Conservation (phyloP, 2,329 filamentous ascomycete genomes). For the Cladosporium velox region DNA sequence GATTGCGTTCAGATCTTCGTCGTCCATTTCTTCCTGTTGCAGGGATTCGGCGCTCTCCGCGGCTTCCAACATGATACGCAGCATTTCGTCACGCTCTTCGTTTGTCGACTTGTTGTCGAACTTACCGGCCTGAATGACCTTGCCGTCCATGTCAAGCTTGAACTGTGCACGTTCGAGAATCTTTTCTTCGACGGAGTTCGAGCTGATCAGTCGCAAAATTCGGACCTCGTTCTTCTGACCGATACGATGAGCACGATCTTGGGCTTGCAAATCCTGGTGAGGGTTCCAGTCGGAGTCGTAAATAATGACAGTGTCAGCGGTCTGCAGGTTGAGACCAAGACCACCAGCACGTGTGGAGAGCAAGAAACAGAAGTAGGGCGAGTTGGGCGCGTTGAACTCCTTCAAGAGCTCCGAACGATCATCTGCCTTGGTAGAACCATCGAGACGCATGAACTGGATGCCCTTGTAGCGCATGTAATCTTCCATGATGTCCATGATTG, state of each 20-base stretch:
- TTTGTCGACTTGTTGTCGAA: constrained; percentile 99
- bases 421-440: constrained; percentile 96
- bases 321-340: constrained; percentile 94
- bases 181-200: constrained; percentile 97
- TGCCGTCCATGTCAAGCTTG: constrained; percentile 99
- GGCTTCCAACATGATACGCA: constrained; percentile 87
- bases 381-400: constrained; percentile 85
- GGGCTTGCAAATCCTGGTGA: constrained; percentile 97
- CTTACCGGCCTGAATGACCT: constrained; percentile 98
- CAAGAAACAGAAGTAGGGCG: constrained; percentile 95
- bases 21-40: constrained; percentile 96
- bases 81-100: constrained; percentile 94
- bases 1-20: constrained; percentile 93
- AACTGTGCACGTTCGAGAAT: constrained; percentile 95
- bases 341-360: constrained; percentile 98
- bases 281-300: constrained; percentile 99
- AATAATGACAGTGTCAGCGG: constrained; percentile 98
- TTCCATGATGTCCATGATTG: constrained; percentile 99
- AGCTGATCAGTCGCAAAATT: constrained; percentile 92
- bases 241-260: constrained; percentile 99
- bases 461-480: constrained; percentile 87
- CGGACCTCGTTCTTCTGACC: constrained; percentile 99
- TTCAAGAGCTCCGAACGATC: constrained; percentile 89
- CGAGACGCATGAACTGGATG: constrained; percentile 84
- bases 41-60: constrained; percentile 68